Percentiles rank a stretch among this genome's conserved stretches.
These are phyloP conservation scores for Tubosaeta sp. DNA, from an alignment of 768 basidiomycete species.

Conservation along the genomic window DNA sequence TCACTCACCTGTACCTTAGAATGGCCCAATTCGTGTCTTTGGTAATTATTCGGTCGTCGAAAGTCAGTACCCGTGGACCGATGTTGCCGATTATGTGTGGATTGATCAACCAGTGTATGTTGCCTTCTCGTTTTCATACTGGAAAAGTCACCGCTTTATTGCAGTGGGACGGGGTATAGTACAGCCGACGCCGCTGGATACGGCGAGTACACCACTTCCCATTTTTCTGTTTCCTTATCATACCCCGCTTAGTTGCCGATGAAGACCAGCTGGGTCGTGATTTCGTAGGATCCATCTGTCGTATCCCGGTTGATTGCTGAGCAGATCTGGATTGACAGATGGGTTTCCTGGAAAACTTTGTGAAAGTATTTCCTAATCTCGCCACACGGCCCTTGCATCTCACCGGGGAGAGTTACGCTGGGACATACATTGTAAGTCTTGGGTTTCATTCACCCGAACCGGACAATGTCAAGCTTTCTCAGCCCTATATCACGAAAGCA, in stretches of 20 bases:
- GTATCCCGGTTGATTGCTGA: background rate
- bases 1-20: conserved; percentile 38
- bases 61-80: conserved; percentile 58
- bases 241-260: conserved; percentile 40
- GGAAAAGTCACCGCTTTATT: conserved; percentile 7
- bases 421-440: conserved; percentile 58
- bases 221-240: background rate
- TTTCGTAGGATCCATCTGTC: conserved; percentile 33
- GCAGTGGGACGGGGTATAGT: conserved; percentile 57
- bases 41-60: conserved; percentile 44
- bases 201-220: conserved; percentile 33
- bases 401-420: conserved; percentile 74
- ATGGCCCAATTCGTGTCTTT: conserved; percentile 62
- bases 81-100: conserved; percentile 65
- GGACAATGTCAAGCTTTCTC: background rate
- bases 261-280: conserved; percentile 63
- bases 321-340: conserved; percentile 42
- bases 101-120: conserved; percentile 65
- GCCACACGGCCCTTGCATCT: conserved; percentile 65
- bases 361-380: conserved; percentile 70
- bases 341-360: conserved; percentile 66
- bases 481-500: conserved; percentile 76
- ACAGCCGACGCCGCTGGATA: conserved; percentile 64
- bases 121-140: background rate
- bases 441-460: background rate